Base-by-base conservation (phyloP, 2,329 filamentous ascomycete species). In the Tolypocladium guangdongense region DNA sequence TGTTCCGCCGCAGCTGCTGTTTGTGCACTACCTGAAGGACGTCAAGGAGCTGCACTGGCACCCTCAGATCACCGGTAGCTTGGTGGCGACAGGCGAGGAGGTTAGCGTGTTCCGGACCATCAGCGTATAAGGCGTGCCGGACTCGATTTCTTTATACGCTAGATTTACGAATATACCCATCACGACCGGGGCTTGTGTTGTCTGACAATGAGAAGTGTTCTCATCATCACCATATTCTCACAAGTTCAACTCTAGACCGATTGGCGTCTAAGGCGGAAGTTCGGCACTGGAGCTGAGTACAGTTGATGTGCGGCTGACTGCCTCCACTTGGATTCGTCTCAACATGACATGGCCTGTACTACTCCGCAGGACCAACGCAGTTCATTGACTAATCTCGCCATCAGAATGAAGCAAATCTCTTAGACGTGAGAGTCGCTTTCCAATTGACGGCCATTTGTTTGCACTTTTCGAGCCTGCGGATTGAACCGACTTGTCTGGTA, bases 31-130 rank as follows among this genome's bases (percentile, higher is more conserved):
- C 68, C 90, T 95, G 75, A 87, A 95, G 64, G 85, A 89, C 62
- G 90, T 90, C 54, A 97, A 96, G 80, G 93, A 99, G 73, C 74
- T 91, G 38, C 93, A 99, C 73, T 99, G 93, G 92, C 92, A 97
- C 73, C 88, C 87, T 36, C 93, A 99, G 74, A 96, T 97, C 67
- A 88, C 90, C 0, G 93, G 93, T 33, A 84, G 84, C 36, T 73
- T 97, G 56, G 85, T 97, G 72, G 90, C 90, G 2, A 99, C 93
- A 0, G 93, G 93, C 11, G 87, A 90, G 64, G 85, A 85, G 70
- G 96, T 99, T 71, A 88, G 86, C 65, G 83, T 90, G 49, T 88
- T 91, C 72, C 84, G 87, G 68, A 91, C 88, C 2, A 92, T 92
- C 65, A 90, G 86, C 67, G 87, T 91, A 53, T 91, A 78, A 68